phyloP scores from a whole-genome alignment of 2,329 filamentous ascomycete species.

The Onygenales sp. region DNA sequence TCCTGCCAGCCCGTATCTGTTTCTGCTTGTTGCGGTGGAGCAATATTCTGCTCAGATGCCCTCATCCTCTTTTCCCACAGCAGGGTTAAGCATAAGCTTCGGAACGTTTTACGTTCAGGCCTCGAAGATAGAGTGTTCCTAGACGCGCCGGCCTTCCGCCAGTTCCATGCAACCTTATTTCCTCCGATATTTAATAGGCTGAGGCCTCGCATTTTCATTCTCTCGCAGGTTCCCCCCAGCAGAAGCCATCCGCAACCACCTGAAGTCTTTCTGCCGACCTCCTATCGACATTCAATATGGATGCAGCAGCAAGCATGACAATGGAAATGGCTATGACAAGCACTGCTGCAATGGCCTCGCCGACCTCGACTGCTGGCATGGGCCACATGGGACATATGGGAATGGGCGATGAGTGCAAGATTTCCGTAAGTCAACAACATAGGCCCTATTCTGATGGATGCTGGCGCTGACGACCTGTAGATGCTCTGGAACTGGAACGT shows the following conservation, averaged over 20 bases:
- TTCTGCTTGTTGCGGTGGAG: no score
- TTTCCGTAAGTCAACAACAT: conserved; percentile 19
- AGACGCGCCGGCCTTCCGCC: no score
- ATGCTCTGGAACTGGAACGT: conserved; percentile 78
- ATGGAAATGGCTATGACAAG: not conserved
- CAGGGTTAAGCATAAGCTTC: no score
- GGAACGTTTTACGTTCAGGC: no score
- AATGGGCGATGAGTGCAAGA: conserved; percentile 19
- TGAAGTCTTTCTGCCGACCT: not conserved
- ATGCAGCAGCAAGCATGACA: not conserved
- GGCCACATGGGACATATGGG: conserved; percentile 9
- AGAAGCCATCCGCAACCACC: not conserved
- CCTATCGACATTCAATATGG: not conserved
- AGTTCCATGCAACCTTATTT: no score
- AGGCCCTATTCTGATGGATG: not conserved
- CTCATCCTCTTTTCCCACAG: no score
- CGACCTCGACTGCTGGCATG: conserved; percentile 4
- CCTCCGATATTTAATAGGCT: no score
- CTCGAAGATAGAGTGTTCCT: no score
- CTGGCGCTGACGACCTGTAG: conserved; percentile 28
- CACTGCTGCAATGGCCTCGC: not conserved
- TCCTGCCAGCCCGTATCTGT: no score
- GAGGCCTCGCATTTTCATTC: no score
- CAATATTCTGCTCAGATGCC: no score
- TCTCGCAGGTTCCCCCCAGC: no score